Base-by-base conservation (phyloP, 208 protist genomes). In the Wallacemonas sp. region DNA sequence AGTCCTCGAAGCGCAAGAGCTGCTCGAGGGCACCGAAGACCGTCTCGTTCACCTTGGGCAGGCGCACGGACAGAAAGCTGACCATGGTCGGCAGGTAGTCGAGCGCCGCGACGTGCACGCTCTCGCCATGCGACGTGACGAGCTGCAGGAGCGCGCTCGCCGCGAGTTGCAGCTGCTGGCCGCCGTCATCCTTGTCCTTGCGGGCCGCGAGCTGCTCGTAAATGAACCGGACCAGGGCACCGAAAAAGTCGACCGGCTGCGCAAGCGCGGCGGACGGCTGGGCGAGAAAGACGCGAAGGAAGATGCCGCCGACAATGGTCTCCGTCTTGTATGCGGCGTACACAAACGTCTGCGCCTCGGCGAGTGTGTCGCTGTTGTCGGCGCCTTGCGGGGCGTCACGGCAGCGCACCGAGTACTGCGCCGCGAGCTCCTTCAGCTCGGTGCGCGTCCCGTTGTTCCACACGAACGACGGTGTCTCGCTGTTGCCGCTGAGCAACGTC, bases 281-380 rank as follows among this genome's bases (percentile, higher is more conserved):
- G 25, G 79, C 71, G 46, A 96, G 82, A 62, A 95, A 98, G 12
- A 97, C 54, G n/a, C 92, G 86, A 22, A 98, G 50, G 67, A 96
- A 97, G 2, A 97, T 81, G 25, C 84, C 86, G 25, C 89, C 93
- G 3, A 98, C 82, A 25, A 94, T 79, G 18, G 96, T 77, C 63
- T 97, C 93, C 31, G 70, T 48, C 41, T 77, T 57, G 72, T 95
- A 87, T 26, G 79, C 2, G 8, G 77, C 72, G 70, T 94, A 97
- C 3, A 26, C 38, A 72, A 96, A 94, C n/a, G 14, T 31, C 22
- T 11, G 41, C 18, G 62, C 65, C 42, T 48, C 46, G 12, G 50
- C 22, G 1, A 70, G 69, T 5, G 65, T 41, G 18, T 52, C 50
- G 7, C 38, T 65, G 23, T n/a, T 20, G 70, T 63, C n/a, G 71